A percentile compares a stretch with the other conserved stretches of the same genome.
These are phyloP conservation scores for Paramarasmius palmivorus DNA, from an alignment of 1,284 basidiomycete species.

Conservation along the genomic window DNA sequence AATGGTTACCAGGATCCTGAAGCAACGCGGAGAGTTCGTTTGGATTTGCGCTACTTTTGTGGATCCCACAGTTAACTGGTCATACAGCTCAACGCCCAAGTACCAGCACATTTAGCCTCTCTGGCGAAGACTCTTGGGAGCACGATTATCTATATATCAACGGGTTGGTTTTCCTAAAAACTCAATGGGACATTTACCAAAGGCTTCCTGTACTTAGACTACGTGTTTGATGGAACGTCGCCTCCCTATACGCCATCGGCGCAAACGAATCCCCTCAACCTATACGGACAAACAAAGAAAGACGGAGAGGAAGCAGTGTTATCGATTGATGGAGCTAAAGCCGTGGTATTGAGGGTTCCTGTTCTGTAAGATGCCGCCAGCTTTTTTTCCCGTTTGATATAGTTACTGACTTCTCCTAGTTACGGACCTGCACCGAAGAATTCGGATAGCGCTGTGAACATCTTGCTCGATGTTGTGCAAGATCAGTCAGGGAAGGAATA, in stretches of 20 bases:
- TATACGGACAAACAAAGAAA: constrained; percentile 77
- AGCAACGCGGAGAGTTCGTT: constrained; percentile 55
- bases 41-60: neutral
- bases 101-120: constrained; percentile 62
- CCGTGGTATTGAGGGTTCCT: constrained; percentile 74
- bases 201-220: constrained; percentile 49
- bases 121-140: constrained; percentile 57
- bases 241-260: constrained; percentile 74
- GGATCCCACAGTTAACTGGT: neutral
- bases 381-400: constrained; percentile 3
- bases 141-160: constrained; percentile 77
- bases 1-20: constrained; percentile 55
- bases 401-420: constrained; percentile 34
- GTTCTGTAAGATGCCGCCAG: constrained; percentile 60
- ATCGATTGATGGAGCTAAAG: constrained; percentile 51
- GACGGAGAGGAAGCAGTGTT: constrained; percentile 74
- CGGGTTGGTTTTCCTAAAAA: constrained; percentile 42
- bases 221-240: constrained; percentile 84
- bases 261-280: constrained; percentile 71
- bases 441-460: constrained; percentile 78
- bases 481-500: constrained; percentile 78
- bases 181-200: neutral
- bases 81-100: constrained; percentile 64
- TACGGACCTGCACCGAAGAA: constrained; percentile 80
- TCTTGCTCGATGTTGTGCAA: constrained; percentile 74